Base-by-base conservation (phyloP, 768 basidiomycete species). In the Psilocybe tampanensis region DNA sequence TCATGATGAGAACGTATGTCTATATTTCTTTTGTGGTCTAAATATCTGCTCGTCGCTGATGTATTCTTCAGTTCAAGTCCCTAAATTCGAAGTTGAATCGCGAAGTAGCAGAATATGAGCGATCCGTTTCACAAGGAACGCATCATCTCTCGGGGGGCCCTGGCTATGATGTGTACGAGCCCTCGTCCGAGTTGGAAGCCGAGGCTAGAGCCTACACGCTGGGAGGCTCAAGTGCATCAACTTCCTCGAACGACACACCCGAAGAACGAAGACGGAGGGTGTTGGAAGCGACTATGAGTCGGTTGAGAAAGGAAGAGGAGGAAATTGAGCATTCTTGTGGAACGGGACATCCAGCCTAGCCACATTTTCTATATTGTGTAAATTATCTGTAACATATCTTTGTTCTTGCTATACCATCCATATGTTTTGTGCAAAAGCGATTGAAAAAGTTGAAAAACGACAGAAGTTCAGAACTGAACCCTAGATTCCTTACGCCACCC, bases 271-370 rank as follows among this genome's bases (percentile, higher is more conserved):
- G 90, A 41, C 70, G 72, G 43, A 76, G 79, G 50, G 67, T 84
- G 45, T 66, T 89, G 33, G 81, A 84, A 12, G 90, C 90, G 13
- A 83, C 88, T 1, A 79, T 84, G 70, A 75, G 70, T 23, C 80
- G 90, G 24, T 65, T 90, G 54, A 75, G 72, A 64, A 80, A 75
- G 60, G 84, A 89, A 61, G 90, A 91, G 54, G 84, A 90, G 62
- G 86, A 90, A 59, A 68, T 90, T 17, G 90, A 91, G 66, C 75
- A 83, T 43, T 83, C 82, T 52, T 91, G 90, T 70, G 90, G 89
- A 22, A 90, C 88, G 26, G 47, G 49, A 18, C 34, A 32, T 49
- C 15, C 36, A 13, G 15, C 36, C 29, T n/a, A n/a, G n/a, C n/a
- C n/a, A n/a, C n/a, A n/a, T n/a, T n/a, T n/a, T n/a, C n/a, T n/a